Conservation (phyloP, 2,329 filamentous ascomycete genomes). For the Juglanconis sp. region DNA sequence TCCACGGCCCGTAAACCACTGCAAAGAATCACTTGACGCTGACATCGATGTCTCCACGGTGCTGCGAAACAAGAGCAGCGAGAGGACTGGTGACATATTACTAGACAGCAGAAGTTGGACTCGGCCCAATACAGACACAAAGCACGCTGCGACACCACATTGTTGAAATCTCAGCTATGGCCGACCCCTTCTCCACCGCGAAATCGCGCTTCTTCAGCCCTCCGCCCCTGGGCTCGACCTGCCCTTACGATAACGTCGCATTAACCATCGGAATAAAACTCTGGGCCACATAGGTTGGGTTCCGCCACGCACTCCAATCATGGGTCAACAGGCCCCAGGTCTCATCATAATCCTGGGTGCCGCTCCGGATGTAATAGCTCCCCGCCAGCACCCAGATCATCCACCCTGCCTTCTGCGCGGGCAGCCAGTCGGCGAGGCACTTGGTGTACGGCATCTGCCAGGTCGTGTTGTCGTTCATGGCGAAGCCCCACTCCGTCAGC, state of each 20-base stretch:
- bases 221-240: neutral
- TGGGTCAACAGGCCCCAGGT: slow-evolving; percentile 53
- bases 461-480: slow-evolving; percentile 40
- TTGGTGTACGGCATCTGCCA: slow-evolving; percentile 48
- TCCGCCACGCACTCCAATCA: slow-evolving; percentile 52
- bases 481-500: slow-evolving; percentile 54
- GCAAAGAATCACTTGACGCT: no score
- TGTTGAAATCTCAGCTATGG: no score
- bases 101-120: no score
- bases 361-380: slow-evolving; percentile 55
- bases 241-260: slow-evolving; percentile 24
- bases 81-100: no score
- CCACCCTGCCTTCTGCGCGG: slow-evolving; percentile 49
- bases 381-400: slow-evolving; percentile 57
- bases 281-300: slow-evolving; percentile 38
- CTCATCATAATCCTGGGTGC: slow-evolving; percentile 54
- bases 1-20: no score
- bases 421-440: slow-evolving; percentile 49
- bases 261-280: slow-evolving; percentile 39
- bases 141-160: no score
- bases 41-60: no score
- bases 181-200: no score
- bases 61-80: no score
- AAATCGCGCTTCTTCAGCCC: no score
- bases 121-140: no score